Evolutionary conservation across 257 asterid genomes (phyloP), one percentile per base, ranked within the genome.

Genomic region (Solanum chiquidenum): DNA sequence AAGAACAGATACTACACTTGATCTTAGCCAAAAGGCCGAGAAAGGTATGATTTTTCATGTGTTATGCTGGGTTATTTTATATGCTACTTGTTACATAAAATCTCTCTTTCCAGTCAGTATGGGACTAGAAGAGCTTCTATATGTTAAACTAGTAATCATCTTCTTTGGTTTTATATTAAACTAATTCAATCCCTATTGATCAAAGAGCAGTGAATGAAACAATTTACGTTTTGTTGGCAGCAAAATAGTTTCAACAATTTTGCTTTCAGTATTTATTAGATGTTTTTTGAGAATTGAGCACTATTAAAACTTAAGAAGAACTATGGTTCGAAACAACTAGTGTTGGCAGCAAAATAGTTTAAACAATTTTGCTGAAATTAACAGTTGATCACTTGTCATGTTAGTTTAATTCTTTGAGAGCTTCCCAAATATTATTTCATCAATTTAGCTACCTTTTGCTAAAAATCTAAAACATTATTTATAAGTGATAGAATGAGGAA

Each of bases 1-100:
- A 94, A 94, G 95, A 94, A 94, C 94, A 93, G 93, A 95, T 94
- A 93, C 98, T 93, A 93, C 94, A 93, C 92, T 92, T 90, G 94
- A 94, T 91, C 94, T 92, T 91, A 91, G 91, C 94, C 98, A 93
- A 95, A 93, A 92, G 96, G 95, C 98, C 94, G 95, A 92, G 93
- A 92, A 92, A 93, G 95, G 95, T 92, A 93, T 94, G 94, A 8
- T 8, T 21, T 1, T 29, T 29, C 31, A 29, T 29, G 31, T 29
- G 20, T 25, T 66, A 10, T 3, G 16, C 7, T 7, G 16, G 4
- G 7, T 1, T 64, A 64, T 64, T n/a, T n/a, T 62, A 23, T 62
- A 23, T 10, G 7, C 1, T 13, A 62, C 31, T 23, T 52, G 60
- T 16, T 52, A 18, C 21, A 52, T 52, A n/a, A 16, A 52, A 52